Base-by-base conservation (phyloP, 2,329 filamentous ascomycete genomes). In the Alternaria incomplexa region DNA sequence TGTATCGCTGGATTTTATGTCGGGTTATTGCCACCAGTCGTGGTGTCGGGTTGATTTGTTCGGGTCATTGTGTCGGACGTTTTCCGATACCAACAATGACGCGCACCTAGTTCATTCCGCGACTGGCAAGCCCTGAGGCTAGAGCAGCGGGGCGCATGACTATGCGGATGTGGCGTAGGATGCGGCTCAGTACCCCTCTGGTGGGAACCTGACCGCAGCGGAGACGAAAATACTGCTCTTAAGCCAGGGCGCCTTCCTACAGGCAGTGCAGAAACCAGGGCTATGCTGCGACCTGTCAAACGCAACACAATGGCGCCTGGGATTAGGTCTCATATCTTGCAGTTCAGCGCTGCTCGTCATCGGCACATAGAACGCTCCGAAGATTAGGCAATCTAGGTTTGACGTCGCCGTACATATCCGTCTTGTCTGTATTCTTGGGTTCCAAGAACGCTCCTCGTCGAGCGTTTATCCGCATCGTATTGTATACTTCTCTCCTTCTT, bases 211-310 rank as follows among this genome's bases (percentile, higher is more conserved):
- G 66, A 64, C 59, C 54, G 56, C 64, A 68, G 64, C 62, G 59
- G 58, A 51, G 52, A 69, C 64, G 47, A 61, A 64, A 71, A 71
- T 66, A 71, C 55, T 22, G 58, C 57, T 45, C 54, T 62, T 58
- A 45, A 52, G 56, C 47, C 47, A 67, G 48, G 59, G 52, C 36
- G 25, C 56, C 26, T 36, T 28, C 61, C 23, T 11, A 47, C 17
- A 48, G 60, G 61, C 36, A 61, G 59, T 58, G 59, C 57, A 13
- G 52, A 23, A 36, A 61, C 28, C 23, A 50, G 52, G 59, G 51
- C 50, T 54, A 57, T 59, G 61, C 58, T 43, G 32, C 43, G 47
- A 64, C 61, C 61, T 60, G 56, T 63, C 56, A 40, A 28, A 13
- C 20, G 44, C 43, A 59, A 47, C 63, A 22, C 57, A 52, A 45